phyloP scores from a whole-genome alignment of 495 filamentous ascomycete species.

The Aspergillus coremiiformis region DNA sequence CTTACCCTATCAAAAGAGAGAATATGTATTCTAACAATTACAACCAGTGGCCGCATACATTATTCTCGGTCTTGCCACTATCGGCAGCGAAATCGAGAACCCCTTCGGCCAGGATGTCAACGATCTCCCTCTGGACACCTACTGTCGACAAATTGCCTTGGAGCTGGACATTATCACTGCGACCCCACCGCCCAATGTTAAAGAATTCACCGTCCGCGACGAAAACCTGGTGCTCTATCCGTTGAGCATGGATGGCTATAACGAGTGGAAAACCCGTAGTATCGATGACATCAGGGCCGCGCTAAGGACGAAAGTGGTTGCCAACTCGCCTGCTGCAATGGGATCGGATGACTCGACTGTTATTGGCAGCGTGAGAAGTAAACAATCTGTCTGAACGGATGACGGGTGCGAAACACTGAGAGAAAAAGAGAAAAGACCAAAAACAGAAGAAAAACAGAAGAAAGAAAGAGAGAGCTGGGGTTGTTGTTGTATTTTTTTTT shows the following conservation, averaged over 20 bases:
- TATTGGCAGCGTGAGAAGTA: slow-evolving; percentile 14
- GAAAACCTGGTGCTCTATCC: slow-evolving; percentile 65
- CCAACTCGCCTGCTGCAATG: slow-evolving; percentile 12
- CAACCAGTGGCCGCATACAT: slow-evolving; percentile 67
- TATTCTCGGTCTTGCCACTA: slow-evolving; percentile 80
- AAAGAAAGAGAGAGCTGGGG: neutral
- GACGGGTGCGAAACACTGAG: neutral
- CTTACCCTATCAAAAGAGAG: neutral
- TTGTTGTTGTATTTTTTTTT: no score
- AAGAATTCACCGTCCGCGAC: slow-evolving; percentile 49
- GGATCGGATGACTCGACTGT: slow-evolving; percentile 24
- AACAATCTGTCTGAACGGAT: slow-evolving; percentile 22
- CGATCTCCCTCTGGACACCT: slow-evolving; percentile 72
- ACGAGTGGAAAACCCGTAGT: slow-evolving; percentile 53
- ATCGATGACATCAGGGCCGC: slow-evolving; percentile 53
- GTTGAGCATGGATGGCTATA: slow-evolving; percentile 50
- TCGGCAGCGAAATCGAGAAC: slow-evolving; percentile 82
- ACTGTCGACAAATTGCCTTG: slow-evolving; percentile 60
- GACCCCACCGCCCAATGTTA: slow-evolving; percentile 45
- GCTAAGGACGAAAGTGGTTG: slow-evolving; percentile 40
- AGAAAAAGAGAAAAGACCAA: neutral
- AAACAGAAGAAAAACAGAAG: slow-evolving; percentile 1
- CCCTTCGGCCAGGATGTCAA: slow-evolving; percentile 85
- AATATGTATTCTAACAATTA: slow-evolving; percentile 1
- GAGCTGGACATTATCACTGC: slow-evolving; percentile 71